Conservation (phyloP, 129 eudicot species). For the Helianthus tuberosus region DNA sequence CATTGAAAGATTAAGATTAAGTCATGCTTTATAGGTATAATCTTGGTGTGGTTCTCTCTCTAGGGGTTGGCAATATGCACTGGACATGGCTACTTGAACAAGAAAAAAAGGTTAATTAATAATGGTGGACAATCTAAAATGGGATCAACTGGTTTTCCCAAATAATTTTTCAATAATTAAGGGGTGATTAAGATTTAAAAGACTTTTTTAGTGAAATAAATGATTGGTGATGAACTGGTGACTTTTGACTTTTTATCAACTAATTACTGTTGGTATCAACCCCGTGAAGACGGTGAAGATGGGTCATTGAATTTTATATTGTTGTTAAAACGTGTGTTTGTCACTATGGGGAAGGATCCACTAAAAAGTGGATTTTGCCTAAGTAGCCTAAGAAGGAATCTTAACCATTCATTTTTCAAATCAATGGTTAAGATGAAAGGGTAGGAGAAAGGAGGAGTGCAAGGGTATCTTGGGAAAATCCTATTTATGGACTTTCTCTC, state of each 20-base stretch:
- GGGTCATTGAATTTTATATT: not conserved
- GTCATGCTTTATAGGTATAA: conserved; percentile 42
- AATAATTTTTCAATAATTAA: conserved; percentile 13
- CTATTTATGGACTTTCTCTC: too few species aligned
- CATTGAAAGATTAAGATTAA: conserved; percentile 24
- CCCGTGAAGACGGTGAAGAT: not conserved
- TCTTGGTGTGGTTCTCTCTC: conserved; percentile 33
- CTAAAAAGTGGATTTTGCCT: too few species aligned
- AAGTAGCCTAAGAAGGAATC: too few species aligned
- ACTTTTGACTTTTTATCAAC: conserved; percentile 22
- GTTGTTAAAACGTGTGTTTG: not conserved
- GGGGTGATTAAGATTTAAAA: not conserved
- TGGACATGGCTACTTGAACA: conserved; percentile 42
- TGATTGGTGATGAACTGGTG: conserved; percentile 26
- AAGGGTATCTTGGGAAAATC: too few species aligned
- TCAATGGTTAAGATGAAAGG: too few species aligned
- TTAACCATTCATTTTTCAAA: too few species aligned
- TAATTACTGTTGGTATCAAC: not conserved
- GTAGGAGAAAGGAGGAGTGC: too few species aligned
- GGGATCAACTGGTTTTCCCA: conserved; percentile 21
- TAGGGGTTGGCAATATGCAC: conserved; percentile 58
- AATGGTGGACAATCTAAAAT: conserved; percentile 34
- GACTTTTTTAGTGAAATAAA: not conserved
- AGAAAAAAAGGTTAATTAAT: conserved; percentile 15
- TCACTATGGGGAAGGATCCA: too few species aligned